These are phyloP conservation scores for Candida sonorensis DNA, from an alignment of 805 yeast genomes.

Conservation along the genomic window DNA sequence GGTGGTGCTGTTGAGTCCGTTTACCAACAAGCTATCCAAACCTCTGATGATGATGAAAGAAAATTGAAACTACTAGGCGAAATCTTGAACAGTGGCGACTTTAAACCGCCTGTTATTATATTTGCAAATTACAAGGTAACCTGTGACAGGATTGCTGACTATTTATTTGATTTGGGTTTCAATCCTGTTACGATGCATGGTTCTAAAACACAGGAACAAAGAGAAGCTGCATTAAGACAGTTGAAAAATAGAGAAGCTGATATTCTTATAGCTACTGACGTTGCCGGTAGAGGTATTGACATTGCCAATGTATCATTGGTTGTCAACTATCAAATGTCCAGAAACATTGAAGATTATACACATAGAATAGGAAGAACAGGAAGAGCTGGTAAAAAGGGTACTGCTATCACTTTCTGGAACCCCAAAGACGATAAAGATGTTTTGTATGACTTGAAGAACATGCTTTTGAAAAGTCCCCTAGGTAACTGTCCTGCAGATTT, in stretches of 20 bases:
- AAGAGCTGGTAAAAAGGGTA: constrained; percentile 81
- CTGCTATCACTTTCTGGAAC: constrained; percentile 66
- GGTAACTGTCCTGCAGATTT: constrained; percentile 37
- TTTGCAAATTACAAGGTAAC: constrained; percentile 74
- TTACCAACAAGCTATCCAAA: constrained; percentile 58
- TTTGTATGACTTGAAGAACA: constrained; percentile 42
- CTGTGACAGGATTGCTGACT: constrained; percentile 60
- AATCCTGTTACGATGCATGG: constrained; percentile 73
- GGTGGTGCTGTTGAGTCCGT: constrained; percentile 64
- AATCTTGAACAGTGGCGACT: constrained; percentile 28
- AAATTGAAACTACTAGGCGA: constrained; percentile 37
- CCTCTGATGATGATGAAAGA: constrained; percentile 34
- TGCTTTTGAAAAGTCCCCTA: constrained; percentile 35
- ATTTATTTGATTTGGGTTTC: constrained; percentile 39
- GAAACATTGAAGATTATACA: constrained; percentile 71
- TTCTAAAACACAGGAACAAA: constrained; percentile 72
- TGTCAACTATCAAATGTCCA: constrained; percentile 79
- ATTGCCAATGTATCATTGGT: constrained; percentile 83
- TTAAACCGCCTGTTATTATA: constrained; percentile 58
- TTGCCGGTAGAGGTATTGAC: constrained; percentile 95
- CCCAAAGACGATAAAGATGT: constrained; percentile 43
- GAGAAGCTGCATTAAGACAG: constrained; percentile 68
- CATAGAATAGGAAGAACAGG: constrained; percentile 97
- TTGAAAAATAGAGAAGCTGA: constrained; percentile 51
- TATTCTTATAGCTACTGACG: constrained; percentile 83